phyloP scores from a whole-genome alignment of 2,329 filamentous ascomycete species.

The Metarhizium brunneum region DNA sequence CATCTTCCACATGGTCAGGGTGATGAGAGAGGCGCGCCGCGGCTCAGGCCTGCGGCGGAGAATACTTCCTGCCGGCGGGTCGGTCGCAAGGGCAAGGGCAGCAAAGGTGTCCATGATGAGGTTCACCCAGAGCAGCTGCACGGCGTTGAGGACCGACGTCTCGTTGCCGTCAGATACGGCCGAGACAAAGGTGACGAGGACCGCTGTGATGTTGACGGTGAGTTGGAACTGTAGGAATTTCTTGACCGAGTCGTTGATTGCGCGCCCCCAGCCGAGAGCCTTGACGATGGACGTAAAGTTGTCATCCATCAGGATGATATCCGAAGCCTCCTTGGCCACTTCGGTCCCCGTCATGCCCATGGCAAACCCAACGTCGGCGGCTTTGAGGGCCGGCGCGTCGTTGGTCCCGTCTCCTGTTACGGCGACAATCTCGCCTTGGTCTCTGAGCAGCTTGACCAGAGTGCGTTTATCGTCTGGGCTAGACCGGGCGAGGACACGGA shows the following conservation, averaged over 20 bases:
- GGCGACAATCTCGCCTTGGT: constrained; percentile 47
- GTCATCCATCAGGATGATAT: constrained; percentile 58
- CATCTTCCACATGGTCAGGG: constrained; percentile 55
- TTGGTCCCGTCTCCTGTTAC: constrained; percentile 61
- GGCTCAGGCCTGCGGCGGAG: constrained; percentile 43
- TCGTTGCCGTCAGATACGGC: constrained; percentile 46
- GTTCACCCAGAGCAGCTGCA: constrained; percentile 61
- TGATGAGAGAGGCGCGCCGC: constrained; percentile 66
- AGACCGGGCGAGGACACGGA: constrained; percentile 46
- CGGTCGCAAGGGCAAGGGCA: constrained; percentile 55
- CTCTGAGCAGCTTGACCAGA: constrained; percentile 42
- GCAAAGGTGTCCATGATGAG: constrained; percentile 63
- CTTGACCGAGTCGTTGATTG: constrained; percentile 58
- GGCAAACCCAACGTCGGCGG: constrained; percentile 57
- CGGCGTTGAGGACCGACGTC: constrained; percentile 51
- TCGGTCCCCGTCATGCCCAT: constrained; percentile 62
- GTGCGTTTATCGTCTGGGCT: constrained; percentile 51
- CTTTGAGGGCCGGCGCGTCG: constrained; percentile 55
- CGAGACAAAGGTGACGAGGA: constrained; percentile 56
- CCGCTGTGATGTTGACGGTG: constrained; percentile 61
- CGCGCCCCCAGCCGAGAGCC: constrained; percentile 57
- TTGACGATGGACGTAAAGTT: constrained; percentile 59
- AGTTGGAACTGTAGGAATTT: constrained; percentile 64
- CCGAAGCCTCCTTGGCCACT: constrained; percentile 59
- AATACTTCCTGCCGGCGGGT: constrained; percentile 47